Evolutionary conservation across 352 stramenopile genomes (phyloP).

Genomic region (Phytophthora tubulina): DNA sequence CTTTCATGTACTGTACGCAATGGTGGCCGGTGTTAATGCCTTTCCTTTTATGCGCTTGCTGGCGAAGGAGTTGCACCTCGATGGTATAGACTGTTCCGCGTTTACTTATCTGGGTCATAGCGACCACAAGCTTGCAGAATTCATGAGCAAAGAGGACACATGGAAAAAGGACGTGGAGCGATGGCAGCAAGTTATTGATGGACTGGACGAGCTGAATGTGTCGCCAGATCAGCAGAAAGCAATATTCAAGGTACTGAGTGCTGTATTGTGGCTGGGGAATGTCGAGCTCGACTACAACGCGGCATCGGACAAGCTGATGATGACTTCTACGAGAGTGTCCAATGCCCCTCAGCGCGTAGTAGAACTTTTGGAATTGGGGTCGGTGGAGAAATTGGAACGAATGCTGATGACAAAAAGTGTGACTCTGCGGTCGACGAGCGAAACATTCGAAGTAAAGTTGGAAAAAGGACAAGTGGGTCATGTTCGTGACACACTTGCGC

Average conservation of each 20-base stretch:
- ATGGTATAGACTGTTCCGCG: conserved; percentile 39
- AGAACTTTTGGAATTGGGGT: conserved; percentile 47
- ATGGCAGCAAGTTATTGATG: conserved; percentile 66
- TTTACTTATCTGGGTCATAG: conserved; percentile 65
- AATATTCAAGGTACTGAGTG: conserved; percentile 73
- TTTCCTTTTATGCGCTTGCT: conserved; percentile 43
- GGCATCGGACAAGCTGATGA: conserved; percentile 34
- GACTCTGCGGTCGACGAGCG: conserved; percentile 52
- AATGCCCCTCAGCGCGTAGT: conserved; percentile 40
- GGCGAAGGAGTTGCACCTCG: conserved; percentile 56
- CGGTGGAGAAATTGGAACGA: conserved; percentile 34
- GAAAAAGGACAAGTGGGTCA: conserved; percentile 59
- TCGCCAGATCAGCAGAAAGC: conserved; percentile 48
- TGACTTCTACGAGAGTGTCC: conserved; percentile 26
- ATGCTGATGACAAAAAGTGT: conserved; percentile 69
- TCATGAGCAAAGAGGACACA: conserved; percentile 42
- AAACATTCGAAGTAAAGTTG: conserved; percentile 63
- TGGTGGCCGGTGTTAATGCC: conserved; percentile 68
- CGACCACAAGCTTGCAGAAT: conserved; percentile 45
- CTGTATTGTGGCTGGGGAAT: conserved; percentile 80
- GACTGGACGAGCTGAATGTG: conserved; percentile 58
- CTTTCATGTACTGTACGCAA: conserved; percentile 81
- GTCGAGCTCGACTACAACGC: conserved; percentile 52
- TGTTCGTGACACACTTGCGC: conserved; percentile 62
- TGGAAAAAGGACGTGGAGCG: conserved; percentile 72